A percentile compares a stretch with the other conserved stretches of the same genome.
phyloP scores from a whole-genome alignment of 2,329 filamentous ascomycete species.

The Microcyclospora pomicola region DNA sequence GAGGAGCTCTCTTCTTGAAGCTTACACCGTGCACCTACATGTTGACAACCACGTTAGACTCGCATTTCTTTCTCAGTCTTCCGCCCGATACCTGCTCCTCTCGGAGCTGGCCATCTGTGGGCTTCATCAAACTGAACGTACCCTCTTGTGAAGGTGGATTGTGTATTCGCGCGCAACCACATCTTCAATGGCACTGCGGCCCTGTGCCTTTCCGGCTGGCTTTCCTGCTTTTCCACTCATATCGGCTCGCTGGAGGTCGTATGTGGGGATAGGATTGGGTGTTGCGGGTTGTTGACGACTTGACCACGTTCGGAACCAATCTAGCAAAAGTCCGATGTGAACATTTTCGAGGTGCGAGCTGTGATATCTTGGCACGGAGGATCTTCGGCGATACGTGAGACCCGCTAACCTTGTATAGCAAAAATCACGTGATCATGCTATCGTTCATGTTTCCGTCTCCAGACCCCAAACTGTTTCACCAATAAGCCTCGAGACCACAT shows the following conservation, averaged over 20 bases:
- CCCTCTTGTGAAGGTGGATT: constrained; percentile 99
- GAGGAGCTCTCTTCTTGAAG: constrained; percentile 99
- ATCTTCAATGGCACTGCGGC: constrained; percentile 92
- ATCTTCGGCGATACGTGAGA: background rate
- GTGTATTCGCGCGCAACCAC: constrained; percentile 99
- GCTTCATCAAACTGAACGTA: constrained; percentile 69
- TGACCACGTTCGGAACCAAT: background rate
- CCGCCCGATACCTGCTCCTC: constrained; percentile 41
- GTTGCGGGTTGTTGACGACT: background rate
- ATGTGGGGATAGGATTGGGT: constrained; percentile 1
- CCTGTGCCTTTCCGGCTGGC: constrained; percentile 49
- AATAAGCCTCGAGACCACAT: too few relatives aligned
- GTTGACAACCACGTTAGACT: constrained; percentile 21
- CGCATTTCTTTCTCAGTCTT: constrained; percentile 44
- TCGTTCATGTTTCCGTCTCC: too few relatives aligned
- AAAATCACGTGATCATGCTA: too few relatives aligned
- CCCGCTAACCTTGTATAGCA: too few relatives aligned
- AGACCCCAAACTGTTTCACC: too few relatives aligned
- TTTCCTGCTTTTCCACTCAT: constrained; percentile 34
- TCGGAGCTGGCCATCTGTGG: constrained; percentile 40
- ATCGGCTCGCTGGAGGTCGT: constrained; percentile 19
- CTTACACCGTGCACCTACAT: constrained; percentile 81
- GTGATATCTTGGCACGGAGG: constrained; percentile 3
- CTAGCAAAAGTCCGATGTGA: background rate
- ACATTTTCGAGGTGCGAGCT: background rate